phyloP scores from a whole-genome alignment of 768 basidiomycete genomes.

The Lanmaoa rubissima region DNA sequence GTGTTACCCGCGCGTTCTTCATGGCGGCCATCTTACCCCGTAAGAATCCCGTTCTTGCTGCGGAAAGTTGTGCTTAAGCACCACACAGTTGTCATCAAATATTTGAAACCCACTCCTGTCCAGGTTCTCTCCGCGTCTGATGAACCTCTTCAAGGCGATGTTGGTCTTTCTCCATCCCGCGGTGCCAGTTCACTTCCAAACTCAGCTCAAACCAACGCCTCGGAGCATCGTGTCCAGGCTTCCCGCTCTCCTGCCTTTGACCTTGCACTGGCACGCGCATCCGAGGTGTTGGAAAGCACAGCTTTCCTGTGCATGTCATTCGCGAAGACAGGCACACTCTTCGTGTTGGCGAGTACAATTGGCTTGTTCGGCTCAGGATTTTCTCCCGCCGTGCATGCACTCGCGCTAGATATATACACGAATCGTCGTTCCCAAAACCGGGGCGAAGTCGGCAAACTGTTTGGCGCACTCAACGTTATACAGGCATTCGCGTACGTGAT shows the following conservation, averaged over 20 bases:
- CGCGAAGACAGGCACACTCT: constrained; percentile 46
- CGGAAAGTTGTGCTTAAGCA: not conserved
- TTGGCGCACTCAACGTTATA: constrained; percentile 77
- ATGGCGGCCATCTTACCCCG: constrained; percentile 60
- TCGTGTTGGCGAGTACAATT: constrained; percentile 48
- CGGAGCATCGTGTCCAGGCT: not conserved
- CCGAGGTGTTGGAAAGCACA: constrained; percentile 54
- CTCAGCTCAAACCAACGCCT: constrained; percentile 4
- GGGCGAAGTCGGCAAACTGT: constrained; percentile 68
- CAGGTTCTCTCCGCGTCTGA: constrained; percentile 12
- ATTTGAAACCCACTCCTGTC: constrained; percentile 44
- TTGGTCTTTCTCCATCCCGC: constrained; percentile 1
- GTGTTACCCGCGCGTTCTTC: constrained; percentile 57
- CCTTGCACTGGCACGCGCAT: constrained; percentile 62
- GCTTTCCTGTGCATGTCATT: constrained; percentile 51
- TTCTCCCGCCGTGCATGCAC: constrained; percentile 63
- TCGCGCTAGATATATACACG: constrained; percentile 66
- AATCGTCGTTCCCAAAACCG: constrained; percentile 41
- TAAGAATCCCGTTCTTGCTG: constrained; percentile 33
- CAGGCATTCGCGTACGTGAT: constrained; percentile 58
- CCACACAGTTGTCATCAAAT: constrained; percentile 51
- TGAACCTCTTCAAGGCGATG: constrained; percentile 16
- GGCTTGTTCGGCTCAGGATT: constrained; percentile 63
- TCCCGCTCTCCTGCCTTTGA: constrained; percentile 57
- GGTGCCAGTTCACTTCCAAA: not conserved